phyloP scores from a whole-genome alignment of 306 rosid species.

The Fragaria iinumae region DNA sequence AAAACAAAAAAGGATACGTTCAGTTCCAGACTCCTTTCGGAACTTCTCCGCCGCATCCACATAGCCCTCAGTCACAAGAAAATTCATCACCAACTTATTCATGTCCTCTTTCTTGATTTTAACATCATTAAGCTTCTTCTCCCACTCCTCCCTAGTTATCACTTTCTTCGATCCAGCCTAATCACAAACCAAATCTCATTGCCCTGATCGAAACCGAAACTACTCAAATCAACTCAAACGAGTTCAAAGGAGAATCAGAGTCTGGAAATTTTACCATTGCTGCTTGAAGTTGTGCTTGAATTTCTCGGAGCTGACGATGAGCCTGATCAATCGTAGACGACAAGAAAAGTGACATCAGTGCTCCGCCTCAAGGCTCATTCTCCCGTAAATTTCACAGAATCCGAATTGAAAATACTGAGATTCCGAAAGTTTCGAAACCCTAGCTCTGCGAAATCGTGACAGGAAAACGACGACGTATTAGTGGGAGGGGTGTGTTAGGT shows the following conservation, averaged over 20 bases:
- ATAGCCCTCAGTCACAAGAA: conserved; percentile 88
- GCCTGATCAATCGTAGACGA: conserved; percentile 16
- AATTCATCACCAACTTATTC: conserved; percentile 96
- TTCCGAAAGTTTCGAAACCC: background rate
- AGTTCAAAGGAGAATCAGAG: background rate
- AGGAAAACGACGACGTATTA: background rate
- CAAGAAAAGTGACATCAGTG: conserved; percentile 74
- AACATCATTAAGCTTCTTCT: conserved; percentile 83
- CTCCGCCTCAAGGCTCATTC: conserved; percentile 51
- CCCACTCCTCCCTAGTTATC: conserved; percentile 85
- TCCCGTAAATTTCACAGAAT: conserved; percentile 25
- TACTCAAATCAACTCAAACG: background rate
- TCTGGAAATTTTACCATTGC: conserved; percentile 47
- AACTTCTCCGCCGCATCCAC: conserved; percentile 95
- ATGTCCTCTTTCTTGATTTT: conserved; percentile 87
- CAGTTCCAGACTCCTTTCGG: conserved; percentile 85
- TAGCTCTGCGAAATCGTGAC: conserved; percentile 5
- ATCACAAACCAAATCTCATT: background rate
- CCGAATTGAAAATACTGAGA: conserved; percentile 8
- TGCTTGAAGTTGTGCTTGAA: conserved; percentile 31
- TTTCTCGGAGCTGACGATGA: conserved; percentile 58
- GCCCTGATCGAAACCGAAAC: background rate
- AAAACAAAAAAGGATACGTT: conserved; percentile 60
- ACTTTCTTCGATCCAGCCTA: conserved; percentile 83
- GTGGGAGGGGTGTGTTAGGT: background rate